Evolutionary conservation across 805 yeast genomes (phyloP).

Genomic region (Yarrowia bubula): DNA sequence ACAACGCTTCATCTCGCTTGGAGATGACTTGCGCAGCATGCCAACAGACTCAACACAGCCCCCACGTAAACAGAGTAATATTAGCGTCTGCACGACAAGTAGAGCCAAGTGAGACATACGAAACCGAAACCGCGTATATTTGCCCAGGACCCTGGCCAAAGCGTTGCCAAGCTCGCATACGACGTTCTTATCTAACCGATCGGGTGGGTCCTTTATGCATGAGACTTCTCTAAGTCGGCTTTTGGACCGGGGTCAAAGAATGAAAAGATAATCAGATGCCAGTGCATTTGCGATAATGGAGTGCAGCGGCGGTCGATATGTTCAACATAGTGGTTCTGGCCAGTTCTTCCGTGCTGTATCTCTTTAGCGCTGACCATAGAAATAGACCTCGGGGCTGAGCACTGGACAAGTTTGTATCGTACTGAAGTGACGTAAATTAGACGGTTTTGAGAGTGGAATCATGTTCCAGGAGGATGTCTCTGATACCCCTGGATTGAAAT

Average conservation of each 20-base stretch:
- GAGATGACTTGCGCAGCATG: neutral
- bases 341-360: too few relatives aligned
- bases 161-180: neutral
- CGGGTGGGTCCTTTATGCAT: neutral
- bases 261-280: too few relatives aligned
- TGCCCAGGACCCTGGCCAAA: neutral
- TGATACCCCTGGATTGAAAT: too few relatives aligned
- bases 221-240: too few relatives aligned
- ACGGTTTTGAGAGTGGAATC: too few relatives aligned
- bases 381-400: conserved; percentile 6
- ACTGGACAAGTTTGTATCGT: neutral
- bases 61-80: neutral
- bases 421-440: too few relatives aligned
- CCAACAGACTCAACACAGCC: conserved; percentile 4
- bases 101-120: neutral
- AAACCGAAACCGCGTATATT: neutral
- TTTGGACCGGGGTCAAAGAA: too few relatives aligned
- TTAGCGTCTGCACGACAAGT: neutral
- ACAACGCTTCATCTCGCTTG: neutral
- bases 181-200: neutral
- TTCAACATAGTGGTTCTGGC: too few relatives aligned
- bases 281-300: too few relatives aligned
- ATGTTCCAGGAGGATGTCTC: too few relatives aligned
- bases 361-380: neutral
- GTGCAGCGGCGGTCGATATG: too few relatives aligned